Evolutionary conservation across 2,329 filamentous ascomycete genomes (phyloP), one percentile per base, ranked within the genome.

Genomic region (Fusarium sp.): DNA sequence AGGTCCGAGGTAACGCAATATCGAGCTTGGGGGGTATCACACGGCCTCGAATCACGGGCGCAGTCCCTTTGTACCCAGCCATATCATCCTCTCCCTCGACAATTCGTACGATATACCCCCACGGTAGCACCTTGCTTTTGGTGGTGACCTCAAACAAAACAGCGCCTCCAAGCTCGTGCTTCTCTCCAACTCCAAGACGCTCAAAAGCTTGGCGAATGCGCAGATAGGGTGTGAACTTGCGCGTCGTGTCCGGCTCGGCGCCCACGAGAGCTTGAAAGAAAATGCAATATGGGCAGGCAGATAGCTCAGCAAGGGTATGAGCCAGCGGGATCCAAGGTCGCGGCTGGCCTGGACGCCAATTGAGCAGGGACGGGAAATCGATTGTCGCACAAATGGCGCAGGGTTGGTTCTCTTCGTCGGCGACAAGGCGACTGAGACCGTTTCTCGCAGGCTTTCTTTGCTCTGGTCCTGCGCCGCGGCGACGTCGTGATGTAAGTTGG

Each of bases 141-240:
- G 76, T 77, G 40, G 75, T 76, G 18, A 80, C 78, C 66, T 80
- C 77, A 40, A 78, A 75, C 33, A 80, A 50, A 13, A 80, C 76
- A 10, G 75, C 73, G 25, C 72, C 71, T 36, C 77, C 77, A 8
- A 80, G 74, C 47, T 75, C 74, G 56, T 80, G 78, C 67, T 77
- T 78, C 69, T 80, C 78, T 23, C 72, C 65, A 11, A 79, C 72
- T 37, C 77, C 78, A 15, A 80, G 69, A 15, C 76, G 73, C 72
- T 80, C 78, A 59, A 80, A 80, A 4, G 78, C 78, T 45, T 76
- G 73, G 21, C 78, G 74, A 41, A 80, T 79, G 55, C 78, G 77
- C 54, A 80, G 56, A 55, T 80, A 80, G 2, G 78, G 78, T 11
- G 77, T 77, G 45, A 78, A 80, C 48, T 76, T 80, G 63, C 74